Conservation (phyloP, 768 basidiomycete genomes). For the Pleurotus sapidus region DNA sequence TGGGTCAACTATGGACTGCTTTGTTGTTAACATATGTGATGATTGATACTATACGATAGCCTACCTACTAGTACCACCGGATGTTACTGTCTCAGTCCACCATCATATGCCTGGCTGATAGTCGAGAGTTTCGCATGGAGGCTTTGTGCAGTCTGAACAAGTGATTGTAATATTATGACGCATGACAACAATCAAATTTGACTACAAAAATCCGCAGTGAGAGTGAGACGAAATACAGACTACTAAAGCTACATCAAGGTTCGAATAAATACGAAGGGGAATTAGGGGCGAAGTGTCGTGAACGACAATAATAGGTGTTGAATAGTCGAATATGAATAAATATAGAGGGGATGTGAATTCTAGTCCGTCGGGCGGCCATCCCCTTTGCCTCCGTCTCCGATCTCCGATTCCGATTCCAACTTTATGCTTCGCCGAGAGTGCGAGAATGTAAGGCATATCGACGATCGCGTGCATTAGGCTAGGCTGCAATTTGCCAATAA, state of each 20-base stretch:
- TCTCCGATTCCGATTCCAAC: background rate
- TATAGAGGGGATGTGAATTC: background rate
- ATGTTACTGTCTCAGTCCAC: too few species aligned
- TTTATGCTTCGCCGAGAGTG: background rate
- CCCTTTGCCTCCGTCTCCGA: background rate
- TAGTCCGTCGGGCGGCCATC: background rate
- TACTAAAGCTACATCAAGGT: slow-evolving; percentile 5
- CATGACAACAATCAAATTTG: too few species aligned
- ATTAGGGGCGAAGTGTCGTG: background rate
- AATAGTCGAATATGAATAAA: background rate
- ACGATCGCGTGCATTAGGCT: background rate
- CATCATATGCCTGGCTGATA: too few species aligned
- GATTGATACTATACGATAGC: background rate
- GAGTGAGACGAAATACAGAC: background rate
- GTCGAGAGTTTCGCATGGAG: too few species aligned
- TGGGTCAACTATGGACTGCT: background rate
- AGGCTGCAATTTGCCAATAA: background rate
- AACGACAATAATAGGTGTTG: background rate
- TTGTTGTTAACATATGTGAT: background rate
- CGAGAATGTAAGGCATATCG: background rate
- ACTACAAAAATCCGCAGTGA: background rate
- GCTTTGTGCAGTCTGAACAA: too few species aligned
- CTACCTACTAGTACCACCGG: too few species aligned
- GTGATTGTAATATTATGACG: too few species aligned
- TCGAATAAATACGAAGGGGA: background rate